Conservation (phyloP, 106 monocot genomes). For the Dendrobium catenatum region DNA sequence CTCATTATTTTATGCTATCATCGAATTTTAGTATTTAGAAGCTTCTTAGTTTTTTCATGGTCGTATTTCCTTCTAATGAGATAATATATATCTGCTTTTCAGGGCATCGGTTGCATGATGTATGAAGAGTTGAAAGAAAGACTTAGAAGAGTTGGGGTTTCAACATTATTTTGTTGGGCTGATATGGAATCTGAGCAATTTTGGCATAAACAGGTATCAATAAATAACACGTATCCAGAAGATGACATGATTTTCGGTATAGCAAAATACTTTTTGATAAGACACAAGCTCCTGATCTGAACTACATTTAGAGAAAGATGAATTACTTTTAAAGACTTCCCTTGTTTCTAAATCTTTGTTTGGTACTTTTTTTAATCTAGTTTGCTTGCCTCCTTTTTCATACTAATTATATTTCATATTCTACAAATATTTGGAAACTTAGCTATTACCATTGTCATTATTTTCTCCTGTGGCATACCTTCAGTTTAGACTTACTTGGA, state of each 20-base stretch:
- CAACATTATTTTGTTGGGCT: constrained; percentile 75
- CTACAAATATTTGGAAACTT: background rate
- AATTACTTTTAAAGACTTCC: no score
- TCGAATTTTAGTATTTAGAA: background rate
- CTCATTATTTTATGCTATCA: background rate
- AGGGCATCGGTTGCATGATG: constrained; percentile 61
- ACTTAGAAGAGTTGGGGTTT: constrained; percentile 58
- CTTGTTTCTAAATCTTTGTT: background rate
- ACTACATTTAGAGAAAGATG: no score
- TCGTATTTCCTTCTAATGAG: background rate
- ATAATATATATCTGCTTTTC: constrained; percentile 6
- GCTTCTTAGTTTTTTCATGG: background rate
- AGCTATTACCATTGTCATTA: no score
- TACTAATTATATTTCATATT: background rate
- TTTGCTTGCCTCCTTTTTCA: background rate
- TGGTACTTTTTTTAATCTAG: background rate
- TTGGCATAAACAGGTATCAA: constrained; percentile 78
- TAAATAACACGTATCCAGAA: background rate
- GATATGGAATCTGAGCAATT: constrained; percentile 69
- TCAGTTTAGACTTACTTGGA: background rate
- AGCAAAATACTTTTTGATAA: no score
- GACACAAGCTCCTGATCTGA: no score
- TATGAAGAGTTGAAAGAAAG: constrained; percentile 65
- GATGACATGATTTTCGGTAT: no score
- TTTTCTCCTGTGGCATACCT: background rate